Conservation (phyloP, 352 stramenopile genomes). For the Globisporangium abappressorium region DNA sequence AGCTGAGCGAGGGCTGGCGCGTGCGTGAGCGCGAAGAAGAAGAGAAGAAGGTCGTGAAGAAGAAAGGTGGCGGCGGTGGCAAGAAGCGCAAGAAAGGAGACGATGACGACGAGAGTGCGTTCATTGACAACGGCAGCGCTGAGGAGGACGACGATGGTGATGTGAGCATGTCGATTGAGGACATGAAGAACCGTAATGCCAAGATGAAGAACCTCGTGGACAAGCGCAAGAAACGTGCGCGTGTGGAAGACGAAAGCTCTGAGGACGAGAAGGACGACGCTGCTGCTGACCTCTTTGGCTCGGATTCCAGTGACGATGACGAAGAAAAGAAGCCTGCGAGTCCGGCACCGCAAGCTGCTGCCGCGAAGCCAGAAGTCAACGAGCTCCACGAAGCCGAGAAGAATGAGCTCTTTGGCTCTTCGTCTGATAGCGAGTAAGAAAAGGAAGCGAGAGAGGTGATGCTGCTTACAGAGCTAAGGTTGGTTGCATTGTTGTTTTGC, state of each 20-base stretch:
- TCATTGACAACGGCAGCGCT: constrained; percentile 21
- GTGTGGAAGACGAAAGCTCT: constrained; percentile 44
- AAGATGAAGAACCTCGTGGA: constrained; percentile 86
- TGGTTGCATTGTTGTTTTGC: no score
- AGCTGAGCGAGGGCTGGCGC: constrained; percentile 80
- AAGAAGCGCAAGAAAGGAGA: constrained; percentile 75
- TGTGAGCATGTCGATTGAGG: constrained; percentile 77
- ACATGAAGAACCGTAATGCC: constrained; percentile 88
- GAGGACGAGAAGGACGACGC: constrained; percentile 61
- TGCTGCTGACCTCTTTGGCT: constrained; percentile 71
- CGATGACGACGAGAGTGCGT: constrained; percentile 34
- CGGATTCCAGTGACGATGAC: constrained; percentile 67
- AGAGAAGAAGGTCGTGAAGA: constrained; percentile 77
- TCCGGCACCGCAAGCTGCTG: neutral
- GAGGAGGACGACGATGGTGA: constrained; percentile 60
- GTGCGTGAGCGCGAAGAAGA: constrained; percentile 81
- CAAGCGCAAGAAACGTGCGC: constrained; percentile 78
- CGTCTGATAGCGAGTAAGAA: constrained; percentile 71
- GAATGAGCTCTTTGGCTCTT: constrained; percentile 84
- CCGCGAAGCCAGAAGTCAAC: constrained; percentile 9
- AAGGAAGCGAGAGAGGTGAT: neutral
- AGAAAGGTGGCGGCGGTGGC: constrained; percentile 34
- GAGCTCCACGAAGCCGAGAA: constrained; percentile 60
- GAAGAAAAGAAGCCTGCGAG: constrained; percentile 9
- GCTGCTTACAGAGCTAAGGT: no score